Base-by-base conservation (phyloP, 371 early-diverging fungal species). In the Mortierella sp. region DNA sequence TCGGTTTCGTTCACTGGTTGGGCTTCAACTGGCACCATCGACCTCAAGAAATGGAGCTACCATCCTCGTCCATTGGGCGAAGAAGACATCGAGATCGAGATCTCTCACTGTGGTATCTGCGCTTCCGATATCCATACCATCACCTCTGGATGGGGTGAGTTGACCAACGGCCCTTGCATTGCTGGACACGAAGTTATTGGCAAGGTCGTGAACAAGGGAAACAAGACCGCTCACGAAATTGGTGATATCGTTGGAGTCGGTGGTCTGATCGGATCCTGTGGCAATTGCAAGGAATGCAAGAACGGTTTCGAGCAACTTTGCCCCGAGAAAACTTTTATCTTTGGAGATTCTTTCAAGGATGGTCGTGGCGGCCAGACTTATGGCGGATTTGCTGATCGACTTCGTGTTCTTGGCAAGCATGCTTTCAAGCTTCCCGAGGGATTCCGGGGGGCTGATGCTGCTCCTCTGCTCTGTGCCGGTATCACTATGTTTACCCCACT, bases 151-250 rank as follows among this genome's bases (percentile, higher is more conserved):
- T 91, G 90, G 91, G 83, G 86, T 0, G 67, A 77, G 5, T 43
- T 55, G 37, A 79, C 3, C 5, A 50, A 44, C 15, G 87, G 82
- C 68, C 93, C 94, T 5, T 87, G 89, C 68, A 87, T 93, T 21
- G 85, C 91, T 14, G 94, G 95, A 25, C 95, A 94, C 64, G 93
- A 93, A 74, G 89, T 92, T 28, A 84, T 93, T 43, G 93, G 93
- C 68, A 72, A 83, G 11, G 82, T 93, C 37, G 82, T 85, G 11
- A 80, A 86, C 46, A 83, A 86, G n/a, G 92, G 91, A 50, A 77
- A 73, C 0, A 74, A 75, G 18, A 91, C 91, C 1, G 73, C 80
- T 2, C 47, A 86, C 57, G 75, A 85, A 50, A 86, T 94, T 9
- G 95, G 93, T 28, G 91, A 92, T 66, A 73, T 86, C 14, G 96